These are phyloP conservation scores for Kwoniella pini DNA, from an alignment of 768 basidiomycete species.

Conservation along the genomic window DNA sequence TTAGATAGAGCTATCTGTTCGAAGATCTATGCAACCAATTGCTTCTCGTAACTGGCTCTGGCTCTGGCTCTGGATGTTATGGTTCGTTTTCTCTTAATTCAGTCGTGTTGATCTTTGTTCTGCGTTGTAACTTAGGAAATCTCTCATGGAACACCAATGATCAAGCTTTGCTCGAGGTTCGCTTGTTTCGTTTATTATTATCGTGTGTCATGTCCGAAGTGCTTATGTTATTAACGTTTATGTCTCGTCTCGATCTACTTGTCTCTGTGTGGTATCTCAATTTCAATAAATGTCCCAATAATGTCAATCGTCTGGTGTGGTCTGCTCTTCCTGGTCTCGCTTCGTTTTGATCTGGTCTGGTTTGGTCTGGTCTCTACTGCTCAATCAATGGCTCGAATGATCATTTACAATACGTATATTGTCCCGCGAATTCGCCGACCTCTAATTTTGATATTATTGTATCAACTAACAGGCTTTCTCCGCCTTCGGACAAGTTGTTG, in stretches of 20 bases:
- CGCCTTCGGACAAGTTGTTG: conserved; percentile 75
- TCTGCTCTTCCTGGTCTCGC: neutral
- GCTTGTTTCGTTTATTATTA: conserved; percentile 57
- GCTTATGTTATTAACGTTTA: conserved; percentile 33
- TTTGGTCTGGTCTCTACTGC: conserved; percentile 5
- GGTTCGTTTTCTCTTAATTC: conserved; percentile 9
- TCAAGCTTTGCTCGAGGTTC: conserved; percentile 81
- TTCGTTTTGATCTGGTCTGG: conserved; percentile 6
- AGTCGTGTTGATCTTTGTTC: neutral
- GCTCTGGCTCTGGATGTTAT: conserved; percentile 4
- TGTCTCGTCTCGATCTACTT: conserved; percentile 11
- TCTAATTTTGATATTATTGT: neutral
- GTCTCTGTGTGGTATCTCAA: neutral
- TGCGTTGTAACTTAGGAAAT: conserved; percentile 43
- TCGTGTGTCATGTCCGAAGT: conserved; percentile 3
- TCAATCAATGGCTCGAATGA: neutral
- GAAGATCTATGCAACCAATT: conserved; percentile 3
- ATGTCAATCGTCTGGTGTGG: too few species aligned
- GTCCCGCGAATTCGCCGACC: neutral
- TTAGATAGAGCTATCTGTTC: conserved; percentile 1
- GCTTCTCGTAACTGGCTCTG: neutral
- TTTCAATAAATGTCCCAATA: too few species aligned
- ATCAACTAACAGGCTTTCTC: conserved; percentile 70
- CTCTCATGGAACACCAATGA: conserved; percentile 70
- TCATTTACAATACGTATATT: neutral